Evolutionary conservation across 2,329 filamentous ascomycete species (phyloP), one percentile per base, ranked within the genome.

Genomic region (Phialocephala sp.): DNA sequence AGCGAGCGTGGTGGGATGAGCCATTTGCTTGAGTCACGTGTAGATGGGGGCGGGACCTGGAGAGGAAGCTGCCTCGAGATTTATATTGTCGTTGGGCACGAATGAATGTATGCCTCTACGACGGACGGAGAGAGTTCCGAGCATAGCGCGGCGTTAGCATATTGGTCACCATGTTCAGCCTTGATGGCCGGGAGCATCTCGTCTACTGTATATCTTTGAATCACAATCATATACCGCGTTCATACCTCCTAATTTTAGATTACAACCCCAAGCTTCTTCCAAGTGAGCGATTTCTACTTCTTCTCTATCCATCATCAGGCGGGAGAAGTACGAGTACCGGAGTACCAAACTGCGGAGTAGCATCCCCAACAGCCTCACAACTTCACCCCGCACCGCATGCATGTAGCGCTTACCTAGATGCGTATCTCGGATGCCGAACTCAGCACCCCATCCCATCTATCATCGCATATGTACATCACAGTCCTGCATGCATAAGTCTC

Each of bases 141-240:
- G 45, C n/a, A 50, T 50, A 50, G 45, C n/a, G 45, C 12, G 45
- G 45, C 18, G 45, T 50, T 24, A 24, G 45, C 45, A 50, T 50
- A n/a, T 50, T 22, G 6, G 18, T 50, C n/a, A 50, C n/a, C 4
- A 50, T 18, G 11, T 43, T 43, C 41, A 50, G 45, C 45, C 45
- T 50, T 50, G 45, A 50, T 50, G 45, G 45, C 45, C 11, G 5
- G 2, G 45, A 50, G 11, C 20, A 22, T 11, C 24, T 20, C 22
- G 8, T 50, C n/a, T 22, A 8, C 36, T 8, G 36, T 14, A 41
- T 18, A 41, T 14, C 11, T 12, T 18, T 12, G 37, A 41, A 12
- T 41, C 14, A 14, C 36, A 8, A 39, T 14, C 36, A 39, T 14
- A 39, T 8, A 14, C 36, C 36, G 8, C 36, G 36, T 8, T 14